Base-by-base conservation (phyloP, 106 monocot species). In the Dendrobium catenatum region DNA sequence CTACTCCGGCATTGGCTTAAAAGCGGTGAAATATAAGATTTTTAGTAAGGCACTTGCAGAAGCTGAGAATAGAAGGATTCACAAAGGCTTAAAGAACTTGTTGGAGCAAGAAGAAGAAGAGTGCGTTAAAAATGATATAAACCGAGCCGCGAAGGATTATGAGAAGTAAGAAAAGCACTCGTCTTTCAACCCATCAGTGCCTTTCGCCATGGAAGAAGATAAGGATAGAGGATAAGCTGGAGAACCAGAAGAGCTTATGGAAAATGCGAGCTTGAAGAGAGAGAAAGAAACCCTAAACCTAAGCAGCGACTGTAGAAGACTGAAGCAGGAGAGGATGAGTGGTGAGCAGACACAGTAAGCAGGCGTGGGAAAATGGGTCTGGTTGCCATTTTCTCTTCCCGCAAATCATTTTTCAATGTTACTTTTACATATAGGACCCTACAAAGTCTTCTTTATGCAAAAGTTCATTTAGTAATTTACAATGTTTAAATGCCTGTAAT, bases 131-230 rank as follows among this genome's bases (percentile, higher is more conserved):
- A 44, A 29, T 46, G 59, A 15, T 56, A 90, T 83, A 87, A 83
- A 90, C 85, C 81, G 80, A 87, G 85, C 87, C 87, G 70, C 76
- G 46, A 77, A 47, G 73, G 58, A 77, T 81, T 70, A 78, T 6
- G 59, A 42, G 8, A 24, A 19, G 75, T 42, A 75, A 59, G 78
- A 85, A 44, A n/a, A 47, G 55, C 75, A 61, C 61, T 61, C 2
- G 22, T 4, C 22, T 76, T 81, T 88, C 55, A 81, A 78, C 73
- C 47, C 13, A 10, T 51, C 46, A 48, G 27, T 49, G 40, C 70
- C 78, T 79, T 66, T 83, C 74, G 29, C 82, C 29, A 74, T n/a
- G 27, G 42, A 85, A 46, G 51, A 42, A 33, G 15, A 44, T 17
- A 22, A 68, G 40, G 41, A 55, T 24, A 44, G 29, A 78, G 33